Evolutionary conservation across 2,329 filamentous ascomycete species (phyloP).

Genomic region (Monosporascus sp.): DNA sequence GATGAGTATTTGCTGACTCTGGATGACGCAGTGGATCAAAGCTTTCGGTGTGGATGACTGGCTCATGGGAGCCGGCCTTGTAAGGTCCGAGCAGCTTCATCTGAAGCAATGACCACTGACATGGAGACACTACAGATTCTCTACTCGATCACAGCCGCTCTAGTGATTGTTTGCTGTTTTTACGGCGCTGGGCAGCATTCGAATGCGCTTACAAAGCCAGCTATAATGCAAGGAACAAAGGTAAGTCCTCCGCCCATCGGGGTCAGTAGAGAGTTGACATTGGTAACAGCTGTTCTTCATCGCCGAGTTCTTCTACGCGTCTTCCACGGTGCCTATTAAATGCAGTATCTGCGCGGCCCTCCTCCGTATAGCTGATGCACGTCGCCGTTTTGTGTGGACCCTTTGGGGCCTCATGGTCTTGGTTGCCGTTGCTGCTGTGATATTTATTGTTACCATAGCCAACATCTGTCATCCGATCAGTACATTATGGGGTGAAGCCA

Average conservation of each 20-base stretch:
- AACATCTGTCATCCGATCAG: slow-evolving; percentile 28
- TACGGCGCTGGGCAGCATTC: slow-evolving; percentile 22
- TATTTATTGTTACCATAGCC: slow-evolving; percentile 24
- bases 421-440: slow-evolving; percentile 15
- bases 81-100: slow-evolving; percentile 8
- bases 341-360: slow-evolving; percentile 25
- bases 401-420: slow-evolving; percentile 21
- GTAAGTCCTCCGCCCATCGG: slow-evolving; percentile 3
- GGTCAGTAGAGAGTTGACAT: neutral
- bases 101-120: neutral
- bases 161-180: slow-evolving; percentile 24
- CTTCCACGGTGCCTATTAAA: slow-evolving; percentile 23
- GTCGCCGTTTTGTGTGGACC: slow-evolving; percentile 21
- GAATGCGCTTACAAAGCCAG: slow-evolving; percentile 4
- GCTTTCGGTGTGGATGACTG: slow-evolving; percentile 21
- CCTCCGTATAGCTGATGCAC: slow-evolving; percentile 25
- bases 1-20: too few relatives aligned
- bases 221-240: slow-evolving; percentile 17
- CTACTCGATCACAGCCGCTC: slow-evolving; percentile 18
- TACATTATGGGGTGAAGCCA: slow-evolving; percentile 25
- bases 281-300: slow-evolving; percentile 28
- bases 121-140: slow-evolving; percentile 14
- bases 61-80: slow-evolving; percentile 20
- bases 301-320: slow-evolving; percentile 34
- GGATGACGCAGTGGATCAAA: slow-evolving; percentile 12